phyloP scores from a whole-genome alignment of 805 yeast genomes.

The Teunomyces pallodes region DNA sequence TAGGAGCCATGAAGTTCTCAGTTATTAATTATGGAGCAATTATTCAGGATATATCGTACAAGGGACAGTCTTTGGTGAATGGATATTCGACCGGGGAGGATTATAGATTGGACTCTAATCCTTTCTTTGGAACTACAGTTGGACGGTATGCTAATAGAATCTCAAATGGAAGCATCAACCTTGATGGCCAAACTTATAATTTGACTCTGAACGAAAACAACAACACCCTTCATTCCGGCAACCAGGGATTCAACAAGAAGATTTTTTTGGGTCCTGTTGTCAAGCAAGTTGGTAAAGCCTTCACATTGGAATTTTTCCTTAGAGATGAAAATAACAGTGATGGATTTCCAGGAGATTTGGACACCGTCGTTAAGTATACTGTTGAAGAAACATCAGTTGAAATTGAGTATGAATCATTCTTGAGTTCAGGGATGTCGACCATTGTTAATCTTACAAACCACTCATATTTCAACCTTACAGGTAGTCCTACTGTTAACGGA shows the following conservation, averaged over 20 bases:
- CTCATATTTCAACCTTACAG: conserved; percentile 53
- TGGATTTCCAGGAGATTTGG: conserved; percentile 62
- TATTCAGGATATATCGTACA: conserved; percentile 40
- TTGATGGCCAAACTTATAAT: conserved; percentile 40
- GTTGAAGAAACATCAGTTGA: conserved; percentile 38
- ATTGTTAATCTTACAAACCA: conserved; percentile 61
- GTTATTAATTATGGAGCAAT: conserved; percentile 53
- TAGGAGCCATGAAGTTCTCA: conserved; percentile 35
- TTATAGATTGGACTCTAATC: conserved; percentile 35
- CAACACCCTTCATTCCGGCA: conserved; percentile 55
- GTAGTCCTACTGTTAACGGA: conserved; percentile 28
- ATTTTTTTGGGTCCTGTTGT: conserved; percentile 55
- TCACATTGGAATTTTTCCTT: conserved; percentile 36
- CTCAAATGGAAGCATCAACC: conserved; percentile 37
- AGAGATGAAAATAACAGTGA: conserved; percentile 47
- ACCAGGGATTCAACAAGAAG: conserved; percentile 49
- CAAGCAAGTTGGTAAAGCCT: conserved; percentile 28
- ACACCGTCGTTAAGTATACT: conserved; percentile 45
- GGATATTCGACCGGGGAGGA: conserved; percentile 36
- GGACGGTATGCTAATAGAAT: conserved; percentile 68
- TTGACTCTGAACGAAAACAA: conserved; percentile 42
- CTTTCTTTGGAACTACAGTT: conserved; percentile 61
- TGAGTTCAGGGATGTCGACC: conserved; percentile 41
- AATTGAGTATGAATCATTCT: conserved; percentile 46
- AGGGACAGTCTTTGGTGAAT: conserved; percentile 38